Evolutionary conservation across 345 rosid species (phyloP).

Genomic region (Salix udensis): DNA sequence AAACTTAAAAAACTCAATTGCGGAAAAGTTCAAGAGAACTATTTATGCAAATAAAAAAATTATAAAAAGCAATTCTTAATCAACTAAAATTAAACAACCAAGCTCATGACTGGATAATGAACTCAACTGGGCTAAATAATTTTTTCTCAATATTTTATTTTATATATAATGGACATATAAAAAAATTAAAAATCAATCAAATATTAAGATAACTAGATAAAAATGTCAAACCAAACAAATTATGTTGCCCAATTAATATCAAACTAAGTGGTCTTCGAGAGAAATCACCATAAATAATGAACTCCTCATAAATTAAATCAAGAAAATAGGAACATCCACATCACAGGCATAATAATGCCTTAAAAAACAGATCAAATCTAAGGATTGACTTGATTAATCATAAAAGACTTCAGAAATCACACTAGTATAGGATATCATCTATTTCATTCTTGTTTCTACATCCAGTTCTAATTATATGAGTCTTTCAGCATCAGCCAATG

Average conservation of each 20-base stretch:
- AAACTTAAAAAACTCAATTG: too few species aligned
- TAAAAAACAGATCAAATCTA: neutral
- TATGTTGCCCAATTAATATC: neutral
- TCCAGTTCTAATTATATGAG: neutral
- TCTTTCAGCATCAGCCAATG: neutral
- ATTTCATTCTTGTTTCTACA: neutral
- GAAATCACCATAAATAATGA: neutral
- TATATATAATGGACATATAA: too few species aligned
- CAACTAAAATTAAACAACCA: too few species aligned
- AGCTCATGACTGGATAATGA: too few species aligned
- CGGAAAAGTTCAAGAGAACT: too few species aligned
- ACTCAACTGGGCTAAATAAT: too few species aligned
- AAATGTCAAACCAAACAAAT: too few species aligned
- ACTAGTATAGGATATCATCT: neutral
- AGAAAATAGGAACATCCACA: neutral
- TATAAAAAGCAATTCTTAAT: too few species aligned
- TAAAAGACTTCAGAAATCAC: neutral
- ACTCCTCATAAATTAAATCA: neutral
- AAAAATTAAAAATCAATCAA: too few species aligned
- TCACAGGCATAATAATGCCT: neutral
- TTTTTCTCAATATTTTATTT: too few species aligned
- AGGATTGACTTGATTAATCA: neutral
- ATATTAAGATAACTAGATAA: too few species aligned
- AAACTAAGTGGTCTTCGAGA: neutral
- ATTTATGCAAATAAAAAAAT: too few species aligned